Conservation (phyloP, 2,329 filamentous ascomycete species). For the Verticillium tricorpus region DNA sequence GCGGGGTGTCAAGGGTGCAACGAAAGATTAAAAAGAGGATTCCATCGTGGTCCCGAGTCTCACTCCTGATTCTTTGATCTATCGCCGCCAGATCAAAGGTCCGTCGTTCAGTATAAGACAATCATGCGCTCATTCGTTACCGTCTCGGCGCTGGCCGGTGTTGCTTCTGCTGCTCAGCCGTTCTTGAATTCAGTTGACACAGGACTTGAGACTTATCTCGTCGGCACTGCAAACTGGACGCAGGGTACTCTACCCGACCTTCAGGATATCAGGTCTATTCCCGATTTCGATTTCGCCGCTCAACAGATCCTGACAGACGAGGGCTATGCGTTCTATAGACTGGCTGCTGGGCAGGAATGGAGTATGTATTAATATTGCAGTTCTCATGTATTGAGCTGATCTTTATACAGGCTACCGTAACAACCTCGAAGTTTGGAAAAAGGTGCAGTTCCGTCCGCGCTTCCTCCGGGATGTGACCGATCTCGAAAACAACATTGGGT, state of each 20-base stretch:
- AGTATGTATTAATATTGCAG: slow-evolving; percentile 22
- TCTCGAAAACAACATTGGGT: slow-evolving; percentile 8
- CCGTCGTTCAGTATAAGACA: too few relatives aligned
- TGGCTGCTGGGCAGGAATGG: slow-evolving; percentile 36
- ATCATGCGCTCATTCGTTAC: neutral
- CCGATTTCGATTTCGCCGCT: slow-evolving; percentile 46
- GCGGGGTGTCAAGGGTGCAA: too few relatives aligned
- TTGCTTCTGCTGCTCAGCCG: slow-evolving; percentile 21
- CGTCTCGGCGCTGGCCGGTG: slow-evolving; percentile 15
- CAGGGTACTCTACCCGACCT: slow-evolving; percentile 31
- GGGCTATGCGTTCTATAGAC: slow-evolving; percentile 45
- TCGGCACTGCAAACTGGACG: slow-evolving; percentile 18
- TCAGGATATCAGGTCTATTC: slow-evolving; percentile 36
- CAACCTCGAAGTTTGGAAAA: slow-evolving; percentile 44
- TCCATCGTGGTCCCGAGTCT: too few relatives aligned
- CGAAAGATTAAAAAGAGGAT: too few relatives aligned
- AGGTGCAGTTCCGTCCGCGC: slow-evolving; percentile 37
- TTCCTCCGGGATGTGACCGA: slow-evolving; percentile 31
- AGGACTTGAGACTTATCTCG: slow-evolving; percentile 23
- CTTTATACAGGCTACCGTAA: slow-evolving; percentile 34
- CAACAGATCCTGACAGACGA: slow-evolving; percentile 34
- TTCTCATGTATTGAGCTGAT: too few relatives aligned
- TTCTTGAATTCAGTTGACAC: slow-evolving; percentile 31
- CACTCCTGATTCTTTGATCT: too few relatives aligned
- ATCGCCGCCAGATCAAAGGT: too few relatives aligned